Base-by-base conservation (phyloP, 306 rosid species). In the Acacia confusa region DNA sequence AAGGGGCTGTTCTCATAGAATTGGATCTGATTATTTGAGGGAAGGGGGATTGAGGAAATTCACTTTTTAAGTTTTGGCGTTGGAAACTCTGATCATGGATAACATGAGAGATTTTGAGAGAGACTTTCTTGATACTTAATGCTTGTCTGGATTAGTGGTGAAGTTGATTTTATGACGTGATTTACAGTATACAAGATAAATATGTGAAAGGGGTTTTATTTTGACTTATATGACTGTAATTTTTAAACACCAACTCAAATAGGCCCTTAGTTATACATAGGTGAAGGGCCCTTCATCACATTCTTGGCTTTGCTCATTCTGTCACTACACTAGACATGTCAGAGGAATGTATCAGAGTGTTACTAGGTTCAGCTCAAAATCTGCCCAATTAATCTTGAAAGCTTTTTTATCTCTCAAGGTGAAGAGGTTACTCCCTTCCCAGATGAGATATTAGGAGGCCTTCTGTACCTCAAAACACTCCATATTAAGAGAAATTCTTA, bases 61-160 rank as follows among this genome's bases (percentile, higher is more conserved):
- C 78, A 86, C 77, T 85, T 74, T 81, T 48, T 83, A 28, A 63
- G 76, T 58, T 24, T 83, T 88, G 14, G 90, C 88, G 70, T 68
- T 87, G 57, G 87, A 84, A 57, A 71, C 74, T 10, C 50, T 47
- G 76, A 27, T 77, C 60, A 74, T 82, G 53, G 78, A 57, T 38
- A 69, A 98, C 96, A 24, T 82, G 92, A 85, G 98, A 95, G 76
- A 93, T 95, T 82, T 77, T 95, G 80, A 88, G 98, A 81, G 98
- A 95, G 74, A 85, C 97, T 0, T 88, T 93, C 4, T 88, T 92
- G 70, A 91, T 95, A 81, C 94, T 95, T n/a, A n/a, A n/a, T n/a
- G n/a, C n/a, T n/a, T n/a, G n/a, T n/a, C n/a, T n/a, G n/a, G n/a
- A n/a, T n/a, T n/a, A n/a, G n/a, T n/a, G n/a, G n/a, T n/a, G n/a